A percentile compares a stretch with the other conserved stretches of the same genome.
Evolutionary conservation across 1,284 basidiomycete species (phyloP).

Genomic region (Rhodotorula sp.): DNA sequence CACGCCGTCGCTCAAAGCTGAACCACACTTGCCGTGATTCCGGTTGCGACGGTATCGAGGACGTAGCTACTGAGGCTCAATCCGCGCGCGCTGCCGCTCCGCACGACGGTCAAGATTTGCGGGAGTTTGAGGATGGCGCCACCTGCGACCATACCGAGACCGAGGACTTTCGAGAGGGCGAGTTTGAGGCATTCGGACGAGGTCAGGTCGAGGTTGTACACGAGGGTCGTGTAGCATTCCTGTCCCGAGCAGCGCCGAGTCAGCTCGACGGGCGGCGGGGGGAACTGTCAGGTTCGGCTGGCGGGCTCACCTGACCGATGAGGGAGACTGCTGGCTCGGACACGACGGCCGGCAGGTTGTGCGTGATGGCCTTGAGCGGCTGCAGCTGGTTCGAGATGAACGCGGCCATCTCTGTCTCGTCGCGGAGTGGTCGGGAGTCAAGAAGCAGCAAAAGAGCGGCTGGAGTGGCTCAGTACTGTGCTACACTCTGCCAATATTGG

Average conservation of each 20-base stretch:
- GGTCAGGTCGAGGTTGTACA: conserved; percentile 82
- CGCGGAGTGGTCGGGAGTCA: too few species aligned
- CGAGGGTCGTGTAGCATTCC: conserved; percentile 86
- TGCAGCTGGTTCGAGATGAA: conserved; percentile 15
- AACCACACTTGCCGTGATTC: conserved; percentile 46
- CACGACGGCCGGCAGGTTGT: conserved; percentile 71
- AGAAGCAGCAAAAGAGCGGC: too few species aligned
- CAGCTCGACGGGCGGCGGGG: background rate
- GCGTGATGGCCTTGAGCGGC: conserved; percentile 49
- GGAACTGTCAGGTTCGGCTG: background rate
- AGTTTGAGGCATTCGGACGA: conserved; percentile 85
- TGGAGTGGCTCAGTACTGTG: too few species aligned
- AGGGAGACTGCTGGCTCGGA: conserved; percentile 74
- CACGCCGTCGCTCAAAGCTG: too few species aligned
- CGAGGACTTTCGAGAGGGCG: conserved; percentile 85
- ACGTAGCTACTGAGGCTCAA: conserved; percentile 76
- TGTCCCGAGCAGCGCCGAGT: conserved; percentile 45
- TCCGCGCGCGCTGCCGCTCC: conserved; percentile 70
- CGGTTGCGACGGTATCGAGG: conserved; percentile 49
- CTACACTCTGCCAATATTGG: too few species aligned
- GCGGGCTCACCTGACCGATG: conserved; percentile 66
- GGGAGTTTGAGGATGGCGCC: conserved; percentile 95
- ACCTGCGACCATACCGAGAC: conserved; percentile 83
- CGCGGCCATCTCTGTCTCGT: background rate
- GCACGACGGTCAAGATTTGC: conserved; percentile 62